Base-by-base conservation (phyloP, 495 filamentous ascomycete species). In the Geopyxis carbonaria region DNA sequence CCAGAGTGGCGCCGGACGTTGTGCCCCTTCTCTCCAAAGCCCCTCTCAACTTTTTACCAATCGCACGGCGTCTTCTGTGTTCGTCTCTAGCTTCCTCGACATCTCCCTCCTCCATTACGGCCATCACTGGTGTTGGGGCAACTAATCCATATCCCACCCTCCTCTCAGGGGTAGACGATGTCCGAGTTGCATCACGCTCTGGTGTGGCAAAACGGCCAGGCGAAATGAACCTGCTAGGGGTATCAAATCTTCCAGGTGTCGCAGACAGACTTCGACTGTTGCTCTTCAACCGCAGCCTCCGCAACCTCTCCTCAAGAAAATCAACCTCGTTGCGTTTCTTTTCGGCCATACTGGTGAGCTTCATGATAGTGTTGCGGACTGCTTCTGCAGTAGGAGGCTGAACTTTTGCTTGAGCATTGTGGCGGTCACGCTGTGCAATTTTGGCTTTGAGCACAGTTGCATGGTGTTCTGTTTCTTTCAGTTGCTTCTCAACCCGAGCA, bases 291-390 rank as follows among this genome's bases (percentile, higher is more conserved):
- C 37, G 47, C 2, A 51, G 11, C 15, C 52, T 43, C 11, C 44
- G 38, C 62, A 95, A 75, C 47, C 92, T 80, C 24, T 72, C 69
- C 56, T 93, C 89, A 20, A 95, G 66, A 8, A 91, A 70, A 57
- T 92, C 82, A 33, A 95, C 75, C 46, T 95, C 89, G 31, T 73
- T 76, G 56, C 77, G 83, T 53, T 76, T 79, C 58, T 75, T 76
- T 62, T 93, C 80, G 0, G 77, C 76, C 81, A 94, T 92, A 43
- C 61, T 72, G 37, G 85, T 95, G 72, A 99, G 80, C 40, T 89
- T 93, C 37, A 64, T 63, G 45, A 99, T 92, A 4, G 91, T 95
- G 34, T 78, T 79, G 30, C 80, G 72, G 14, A 95, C 83, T 5
- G 83, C 82, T 46, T 94, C 91, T 1, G 93, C 78, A 0, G 87